A percentile compares a stretch with the other conserved stretches of the same genome.
Conservation (phyloP, 192 early-diverging fungal genomes). For the Linnemannia schmuckeri region DNA sequence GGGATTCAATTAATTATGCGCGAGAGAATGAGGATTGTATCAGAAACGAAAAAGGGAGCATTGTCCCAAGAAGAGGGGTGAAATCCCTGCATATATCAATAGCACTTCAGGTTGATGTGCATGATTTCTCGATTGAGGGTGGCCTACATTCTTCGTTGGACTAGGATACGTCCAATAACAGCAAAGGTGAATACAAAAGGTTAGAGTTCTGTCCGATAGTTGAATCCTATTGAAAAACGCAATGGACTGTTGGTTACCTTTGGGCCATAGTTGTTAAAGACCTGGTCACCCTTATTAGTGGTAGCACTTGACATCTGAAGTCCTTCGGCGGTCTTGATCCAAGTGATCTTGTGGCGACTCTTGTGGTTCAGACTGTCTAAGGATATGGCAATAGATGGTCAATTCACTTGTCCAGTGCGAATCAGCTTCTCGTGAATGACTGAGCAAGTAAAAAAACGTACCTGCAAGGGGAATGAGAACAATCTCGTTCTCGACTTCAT, state of each 20-base stretch:
- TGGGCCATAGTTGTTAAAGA: constrained; percentile 79
- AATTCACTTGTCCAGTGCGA: background rate
- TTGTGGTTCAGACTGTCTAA: constrained; percentile 76
- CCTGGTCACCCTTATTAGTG: constrained; percentile 59
- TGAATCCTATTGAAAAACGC: background rate
- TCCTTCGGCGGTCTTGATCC: constrained; percentile 58
- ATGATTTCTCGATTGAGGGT: background rate
- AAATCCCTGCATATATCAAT: background rate
- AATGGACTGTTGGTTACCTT: constrained; percentile 56
- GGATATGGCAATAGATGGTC: background rate
- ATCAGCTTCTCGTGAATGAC: background rate
- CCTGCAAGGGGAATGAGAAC: constrained; percentile 71
- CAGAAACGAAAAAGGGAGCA: background rate
- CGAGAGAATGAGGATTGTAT: background rate
- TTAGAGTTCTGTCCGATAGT: background rate
- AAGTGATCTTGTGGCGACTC: constrained; percentile 67
- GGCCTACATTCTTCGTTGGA: constrained; percentile 78
- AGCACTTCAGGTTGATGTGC: background rate
- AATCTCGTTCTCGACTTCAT: constrained; percentile 36
- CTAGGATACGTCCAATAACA: constrained; percentile 11
- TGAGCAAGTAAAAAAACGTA: background rate
- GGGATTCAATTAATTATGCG: background rate
- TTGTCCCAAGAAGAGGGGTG: background rate
- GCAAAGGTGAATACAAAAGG: constrained; percentile 3
- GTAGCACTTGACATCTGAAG: constrained; percentile 34